Conservation (phyloP, 176 grass and related monocot genomes). For the Cenchrus americanus region DNA sequence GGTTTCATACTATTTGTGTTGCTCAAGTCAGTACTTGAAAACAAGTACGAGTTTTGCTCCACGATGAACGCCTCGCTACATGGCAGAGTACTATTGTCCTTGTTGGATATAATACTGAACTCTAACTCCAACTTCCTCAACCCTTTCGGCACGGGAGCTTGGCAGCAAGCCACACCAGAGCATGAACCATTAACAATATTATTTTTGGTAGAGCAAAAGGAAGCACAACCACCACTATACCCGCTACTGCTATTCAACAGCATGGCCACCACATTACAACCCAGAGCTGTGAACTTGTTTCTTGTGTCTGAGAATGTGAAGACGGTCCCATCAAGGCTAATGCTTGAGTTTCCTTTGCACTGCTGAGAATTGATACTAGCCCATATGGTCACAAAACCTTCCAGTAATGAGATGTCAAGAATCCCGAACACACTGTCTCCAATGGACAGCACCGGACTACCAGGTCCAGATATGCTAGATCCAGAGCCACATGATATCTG, state of each 20-base stretch:
- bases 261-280: constrained; percentile 56
- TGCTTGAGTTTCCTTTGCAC: background rate
- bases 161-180: constrained; percentile 71
- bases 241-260: constrained; percentile 19
- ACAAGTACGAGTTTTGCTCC: constrained; percentile 45
- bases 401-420: constrained; percentile 43
- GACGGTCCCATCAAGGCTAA: constrained; percentile 53
- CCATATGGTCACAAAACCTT: constrained; percentile 46
- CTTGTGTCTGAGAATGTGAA: constrained; percentile 62
- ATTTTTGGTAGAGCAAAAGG: constrained; percentile 39
- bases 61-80: constrained; percentile 52
- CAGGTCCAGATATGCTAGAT: background rate
- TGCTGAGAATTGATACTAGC: background rate
- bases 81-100: background rate
- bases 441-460: constrained; percentile 21
- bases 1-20: background rate
- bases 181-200: constrained; percentile 26
- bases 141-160: constrained; percentile 32
- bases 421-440: background rate
- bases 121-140: constrained; percentile 37
- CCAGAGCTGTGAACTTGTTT: constrained; percentile 65
- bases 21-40: constrained; percentile 15
- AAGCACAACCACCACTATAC: constrained; percentile 48
- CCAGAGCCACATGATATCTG: constrained; percentile 7
- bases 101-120: constrained; percentile 43